Evolutionary conservation across 306 rosid species (phyloP), one percentile per base, ranked within the genome.

Genomic region (Cajanus cajan): DNA sequence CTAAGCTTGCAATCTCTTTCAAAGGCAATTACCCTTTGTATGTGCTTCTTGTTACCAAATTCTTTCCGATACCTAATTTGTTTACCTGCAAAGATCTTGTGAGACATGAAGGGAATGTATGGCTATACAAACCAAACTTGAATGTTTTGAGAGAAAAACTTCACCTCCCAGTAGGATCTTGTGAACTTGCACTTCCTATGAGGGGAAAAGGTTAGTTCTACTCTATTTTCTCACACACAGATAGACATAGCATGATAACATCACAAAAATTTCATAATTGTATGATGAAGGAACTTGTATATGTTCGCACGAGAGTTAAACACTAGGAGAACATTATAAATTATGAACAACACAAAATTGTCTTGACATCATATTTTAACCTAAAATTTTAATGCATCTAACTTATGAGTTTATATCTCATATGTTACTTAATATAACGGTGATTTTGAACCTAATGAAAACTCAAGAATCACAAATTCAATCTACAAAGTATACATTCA

Each of bases 131-230:
- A 7, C 69, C 45, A 63, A 34, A 63, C 69, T 34, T 63, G 44
- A 15, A n/a, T n/a, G 45, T 63, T 34, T n/a, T 63, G 45, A 34
- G 45, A 63, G 7, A 34, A 34, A 63, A 34, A n/a, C 44, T 63
- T 24, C 44, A 7, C 45, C 69, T 63, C 14, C 69, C 69, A 1
- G 7, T 63, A n/a, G 69, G 69, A 34, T 63, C 69, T 7, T 63
- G 69, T 63, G 25, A 63, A 63, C 69, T 63, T 34, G 11, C 69
- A 33, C 69, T 63, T 34, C 69, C 69, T 63, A 33, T 63, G 69
- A 63, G 69, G 34, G 45, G 4, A 21, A 63, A 63, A 33, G 45
- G 69, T 63, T 63, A 15, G 14, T 63, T 63, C 44, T n/a, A 36
- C 25, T 63, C 10, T 14, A 1, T 12, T 59, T 36, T 63, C 45